A percentile compares a stretch with the other conserved stretches of the same genome.
Conservation (phyloP, 1,284 basidiomycete genomes). For the Meripilus lineatus region DNA sequence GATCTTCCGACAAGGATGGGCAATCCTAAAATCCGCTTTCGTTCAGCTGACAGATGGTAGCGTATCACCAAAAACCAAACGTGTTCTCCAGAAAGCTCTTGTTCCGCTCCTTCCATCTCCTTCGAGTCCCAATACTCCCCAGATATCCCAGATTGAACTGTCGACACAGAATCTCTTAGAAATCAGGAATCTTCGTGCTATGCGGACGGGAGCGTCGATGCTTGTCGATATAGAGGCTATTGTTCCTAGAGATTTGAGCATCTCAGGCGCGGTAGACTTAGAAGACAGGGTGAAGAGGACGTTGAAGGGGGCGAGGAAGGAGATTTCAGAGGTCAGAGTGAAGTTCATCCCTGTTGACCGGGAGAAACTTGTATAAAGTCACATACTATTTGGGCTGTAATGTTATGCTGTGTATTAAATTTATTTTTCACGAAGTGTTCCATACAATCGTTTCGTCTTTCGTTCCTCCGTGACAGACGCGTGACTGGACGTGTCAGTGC, state of each 20-base stretch:
- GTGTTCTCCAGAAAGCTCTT: conserved; percentile 11
- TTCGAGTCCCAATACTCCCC: neutral
- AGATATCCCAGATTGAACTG: conserved; percentile 8
- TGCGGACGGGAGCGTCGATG: conserved; percentile 71
- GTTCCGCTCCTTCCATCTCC: conserved; percentile 7
- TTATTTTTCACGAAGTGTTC: too few relatives aligned
- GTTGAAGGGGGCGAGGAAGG: conserved; percentile 59
- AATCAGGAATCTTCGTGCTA: conserved; percentile 66
- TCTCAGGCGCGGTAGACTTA: conserved; percentile 52
- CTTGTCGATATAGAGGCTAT: conserved; percentile 72
- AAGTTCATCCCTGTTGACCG: conserved; percentile 51
- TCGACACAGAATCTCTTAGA: conserved; percentile 32
- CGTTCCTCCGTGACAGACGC: too few relatives aligned
- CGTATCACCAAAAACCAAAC: conserved; percentile 54
- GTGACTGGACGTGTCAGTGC: too few relatives aligned
- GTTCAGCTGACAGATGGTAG: conserved; percentile 85
- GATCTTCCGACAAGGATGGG: conserved; percentile 83
- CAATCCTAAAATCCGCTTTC: conserved; percentile 69
- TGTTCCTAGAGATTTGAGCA: conserved; percentile 57
- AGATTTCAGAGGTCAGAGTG: conserved; percentile 78
- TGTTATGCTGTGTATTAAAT: neutral
- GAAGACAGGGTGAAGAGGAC: conserved; percentile 59
- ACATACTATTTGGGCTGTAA: neutral
- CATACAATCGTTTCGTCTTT: too few relatives aligned
- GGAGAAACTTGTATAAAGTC: neutral